Conservation (phyloP, 2,329 filamentous ascomycete species). For the Xenosphaeropsis pyriputrescens region DNA sequence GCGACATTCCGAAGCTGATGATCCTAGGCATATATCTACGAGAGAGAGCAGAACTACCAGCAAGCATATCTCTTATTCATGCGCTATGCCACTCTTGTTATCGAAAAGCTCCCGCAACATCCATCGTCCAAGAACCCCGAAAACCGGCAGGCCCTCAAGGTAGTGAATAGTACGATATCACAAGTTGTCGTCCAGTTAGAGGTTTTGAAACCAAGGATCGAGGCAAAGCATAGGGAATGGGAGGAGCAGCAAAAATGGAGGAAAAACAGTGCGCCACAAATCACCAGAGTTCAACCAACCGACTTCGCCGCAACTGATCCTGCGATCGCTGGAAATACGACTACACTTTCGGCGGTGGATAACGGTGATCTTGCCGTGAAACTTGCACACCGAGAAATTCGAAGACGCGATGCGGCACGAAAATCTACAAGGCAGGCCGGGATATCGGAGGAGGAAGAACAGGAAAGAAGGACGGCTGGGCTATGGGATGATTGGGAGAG, state of each 20-base stretch:
- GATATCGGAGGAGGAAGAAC: constrained; percentile 40
- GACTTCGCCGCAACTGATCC: constrained; percentile 38
- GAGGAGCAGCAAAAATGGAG: constrained; percentile 30
- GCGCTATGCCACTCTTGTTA: constrained; percentile 72
- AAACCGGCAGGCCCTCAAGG: constrained; percentile 33
- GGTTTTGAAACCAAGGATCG: constrained; percentile 63
- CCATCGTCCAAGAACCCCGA: constrained; percentile 58
- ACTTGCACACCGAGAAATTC: constrained; percentile 59
- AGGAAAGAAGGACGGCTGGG: constrained; percentile 34
- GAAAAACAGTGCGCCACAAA: constrained; percentile 10
- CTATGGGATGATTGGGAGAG: constrained; percentile 37
- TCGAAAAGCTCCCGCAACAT: constrained; percentile 61
- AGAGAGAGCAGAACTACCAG: constrained; percentile 72
- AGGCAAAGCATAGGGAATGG: constrained; percentile 56
- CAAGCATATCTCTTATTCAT: constrained; percentile 87
- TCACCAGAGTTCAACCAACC: constrained; percentile 4
- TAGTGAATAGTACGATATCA: constrained; percentile 46
- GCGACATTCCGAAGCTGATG: constrained; percentile 5
- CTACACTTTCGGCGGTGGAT: constrained; percentile 53
- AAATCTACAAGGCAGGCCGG: constrained; percentile 41
- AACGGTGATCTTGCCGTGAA: constrained; percentile 65
- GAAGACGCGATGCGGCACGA: constrained; percentile 46
- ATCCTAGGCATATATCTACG: constrained; percentile 64
- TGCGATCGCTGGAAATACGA: constrained; percentile 39
- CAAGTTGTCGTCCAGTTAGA: constrained; percentile 46